Evolutionary conservation across 2,329 filamentous ascomycete genomes (phyloP).

Genomic region (Apiospora hydei): DNA sequence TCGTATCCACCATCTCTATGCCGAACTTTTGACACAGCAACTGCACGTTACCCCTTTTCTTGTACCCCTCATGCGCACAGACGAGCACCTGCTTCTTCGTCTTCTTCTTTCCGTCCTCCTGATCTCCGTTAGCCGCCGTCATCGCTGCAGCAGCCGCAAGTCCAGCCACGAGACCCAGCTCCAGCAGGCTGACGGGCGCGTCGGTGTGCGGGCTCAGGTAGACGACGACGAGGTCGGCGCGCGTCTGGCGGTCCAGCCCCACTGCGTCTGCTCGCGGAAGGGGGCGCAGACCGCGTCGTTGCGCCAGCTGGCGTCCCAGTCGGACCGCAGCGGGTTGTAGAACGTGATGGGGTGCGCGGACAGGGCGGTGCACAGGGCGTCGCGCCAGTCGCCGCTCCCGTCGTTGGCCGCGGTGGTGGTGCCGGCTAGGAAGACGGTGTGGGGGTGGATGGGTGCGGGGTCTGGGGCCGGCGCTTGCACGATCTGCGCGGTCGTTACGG

Average conservation of each 20-base stretch:
- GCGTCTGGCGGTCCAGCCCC: constrained; percentile 65
- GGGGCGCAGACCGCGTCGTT: constrained; percentile 55
- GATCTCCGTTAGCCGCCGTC: not conserved
- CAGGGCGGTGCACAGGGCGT: not conserved
- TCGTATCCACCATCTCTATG: constrained; percentile 51
- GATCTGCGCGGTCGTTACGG: not conserved
- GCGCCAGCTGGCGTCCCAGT: constrained; percentile 64
- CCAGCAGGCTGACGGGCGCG: constrained; percentile 65
- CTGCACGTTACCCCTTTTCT: constrained; percentile 67
- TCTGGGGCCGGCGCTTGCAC: not conserved
- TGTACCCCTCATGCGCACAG: constrained; percentile 59
- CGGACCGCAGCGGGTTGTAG: constrained; percentile 61
- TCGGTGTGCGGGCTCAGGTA: constrained; percentile 61
- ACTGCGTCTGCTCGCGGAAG: constrained; percentile 63
- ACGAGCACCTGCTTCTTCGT: constrained; percentile 54
- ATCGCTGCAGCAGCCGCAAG: constrained; percentile 27
- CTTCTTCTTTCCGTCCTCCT: not conserved
- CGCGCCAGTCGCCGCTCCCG: constrained; percentile 11
- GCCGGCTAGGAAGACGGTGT: constrained; percentile 17
- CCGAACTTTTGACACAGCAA: constrained; percentile 59
- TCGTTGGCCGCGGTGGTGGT: constrained; percentile 4
- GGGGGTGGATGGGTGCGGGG: constrained; percentile 10
- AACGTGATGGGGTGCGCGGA: constrained; percentile 56
- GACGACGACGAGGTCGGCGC: constrained; percentile 61
- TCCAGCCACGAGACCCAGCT: constrained; percentile 62